Percentiles rank a stretch among this genome's conserved stretches.
Evolutionary conservation across 352 stramenopile species (phyloP).

Genomic region (Pythium plurisporium): DNA sequence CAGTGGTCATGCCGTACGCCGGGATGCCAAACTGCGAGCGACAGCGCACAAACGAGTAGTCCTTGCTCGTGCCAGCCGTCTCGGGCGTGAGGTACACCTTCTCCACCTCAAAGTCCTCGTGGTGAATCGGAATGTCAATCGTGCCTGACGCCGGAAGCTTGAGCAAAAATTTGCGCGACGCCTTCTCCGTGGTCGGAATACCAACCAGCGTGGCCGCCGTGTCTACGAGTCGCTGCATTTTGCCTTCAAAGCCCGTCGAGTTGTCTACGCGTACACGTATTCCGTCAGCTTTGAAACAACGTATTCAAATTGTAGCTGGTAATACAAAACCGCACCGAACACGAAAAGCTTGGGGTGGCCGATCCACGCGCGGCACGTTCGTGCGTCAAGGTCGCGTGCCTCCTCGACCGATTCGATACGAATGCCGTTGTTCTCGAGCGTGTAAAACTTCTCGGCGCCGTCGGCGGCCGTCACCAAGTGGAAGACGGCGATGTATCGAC

Average conservation of each 20-base stretch:
- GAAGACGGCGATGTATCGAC: slow-evolving; percentile 85
- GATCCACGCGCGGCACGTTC: slow-evolving; percentile 75
- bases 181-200: slow-evolving; percentile 73
- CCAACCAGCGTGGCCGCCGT: slow-evolving; percentile 66
- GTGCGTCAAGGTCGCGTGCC: slow-evolving; percentile 85
- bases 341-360: slow-evolving; percentile 83
- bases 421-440: slow-evolving; percentile 95
- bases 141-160: slow-evolving; percentile 27
- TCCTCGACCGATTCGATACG: slow-evolving; percentile 92
- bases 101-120: slow-evolving; percentile 85
- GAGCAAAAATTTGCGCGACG: slow-evolving; percentile 72
- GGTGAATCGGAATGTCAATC: slow-evolving; percentile 63
- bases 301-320: not conserved
- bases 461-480: slow-evolving; percentile 90
- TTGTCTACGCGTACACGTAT: slow-evolving; percentile 44
- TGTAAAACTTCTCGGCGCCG: slow-evolving; percentile 95
- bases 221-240: slow-evolving; percentile 86
- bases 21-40: slow-evolving; percentile 81
- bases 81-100: slow-evolving; percentile 82
- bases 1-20: slow-evolving; percentile 83
- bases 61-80: slow-evolving; percentile 63
- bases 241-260: slow-evolving; percentile 76
- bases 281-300: not conserved
- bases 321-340: slow-evolving; percentile 42
- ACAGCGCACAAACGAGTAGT: slow-evolving; percentile 84